Evolutionary conservation across 2,329 filamentous ascomycete species (phyloP), one percentile per base, ranked within the genome.

Genomic region (Seiridium cupressi): DNA sequence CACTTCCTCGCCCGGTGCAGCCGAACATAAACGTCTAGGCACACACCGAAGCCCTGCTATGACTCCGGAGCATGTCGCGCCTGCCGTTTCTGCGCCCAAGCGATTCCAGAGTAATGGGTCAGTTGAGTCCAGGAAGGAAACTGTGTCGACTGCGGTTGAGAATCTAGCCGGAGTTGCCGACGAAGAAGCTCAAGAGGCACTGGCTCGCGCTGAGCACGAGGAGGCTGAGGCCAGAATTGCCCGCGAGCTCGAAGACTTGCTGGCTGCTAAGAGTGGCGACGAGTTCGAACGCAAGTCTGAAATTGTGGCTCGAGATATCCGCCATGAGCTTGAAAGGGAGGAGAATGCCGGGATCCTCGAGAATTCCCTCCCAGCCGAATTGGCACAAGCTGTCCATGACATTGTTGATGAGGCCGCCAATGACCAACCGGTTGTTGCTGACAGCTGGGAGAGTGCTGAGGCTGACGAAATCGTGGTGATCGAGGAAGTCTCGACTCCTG

Each of bases 371-470:
- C 78, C 80, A 38, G 79, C 81, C 53, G 79, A 82, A 31, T 72
- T 83, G 35, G 83, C 84, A 10, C 79, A 84, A 62, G 78, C 79
- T 35, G 76, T 78, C 51, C 75, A 73, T 35, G 75, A 79, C 32
- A 77, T 78, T 61, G 80, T 86, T 55, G 85, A 88, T 53, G 81
- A 85, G 61, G 79, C 82, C 44, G 82, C 83, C 55, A 81, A 85
- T 62, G 84, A 84, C 31, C 79, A 85, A 62, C 83, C 84, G 31
- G 79, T 83, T 31, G 81, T 93, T 51, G 90, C 87, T n/a, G 93
- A 96, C 65, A 93, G 89, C 76, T 96, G 93, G 93, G 93, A 97
- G 79, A 96, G 89, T 64, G 91, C 90, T 3, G 92, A 93, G 59
- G 87, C 89, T 63, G 89, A 90, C 61, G 83, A 87, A 70, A 82